Percentiles rank a stretch among this genome's conserved stretches.
Evolutionary conservation across 768 basidiomycete genomes (phyloP).

Genomic region (Xerocomellus amylosporus): DNA sequence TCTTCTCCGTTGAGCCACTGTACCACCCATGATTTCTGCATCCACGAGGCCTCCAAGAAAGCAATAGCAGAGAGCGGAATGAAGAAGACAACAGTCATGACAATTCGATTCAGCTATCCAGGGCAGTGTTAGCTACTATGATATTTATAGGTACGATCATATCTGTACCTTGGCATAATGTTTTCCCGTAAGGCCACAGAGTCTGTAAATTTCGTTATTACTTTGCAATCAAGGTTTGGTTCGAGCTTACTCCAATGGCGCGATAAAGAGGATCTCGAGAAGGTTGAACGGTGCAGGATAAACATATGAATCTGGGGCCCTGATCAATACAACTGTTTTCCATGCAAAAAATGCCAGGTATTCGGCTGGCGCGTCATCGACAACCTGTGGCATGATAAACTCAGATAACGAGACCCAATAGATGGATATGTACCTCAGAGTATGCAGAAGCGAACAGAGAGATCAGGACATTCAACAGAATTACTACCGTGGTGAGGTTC

Average conservation of each 20-base stretch:
- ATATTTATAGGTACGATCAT: not conserved
- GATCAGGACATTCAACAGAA: conserved; percentile 90
- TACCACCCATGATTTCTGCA: conserved; percentile 61
- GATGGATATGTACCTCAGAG: conserved; percentile 59
- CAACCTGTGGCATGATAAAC: conserved; percentile 46
- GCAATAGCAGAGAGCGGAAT: conserved; percentile 74
- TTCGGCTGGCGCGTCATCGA: conserved; percentile 84
- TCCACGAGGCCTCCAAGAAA: conserved; percentile 61
- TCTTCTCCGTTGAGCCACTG: conserved; percentile 63
- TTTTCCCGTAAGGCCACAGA: conserved; percentile 44
- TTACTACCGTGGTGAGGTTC: conserved; percentile 79
- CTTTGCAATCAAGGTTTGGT: not conserved
- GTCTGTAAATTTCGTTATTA: conserved; percentile 30
- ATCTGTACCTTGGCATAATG: conserved; percentile 56
- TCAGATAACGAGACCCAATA: not conserved
- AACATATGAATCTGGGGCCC: conserved; percentile 76
- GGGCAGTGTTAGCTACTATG: conserved; percentile 6
- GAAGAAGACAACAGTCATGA: conserved; percentile 83
- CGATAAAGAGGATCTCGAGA: conserved; percentile 74
- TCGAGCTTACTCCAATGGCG: conserved; percentile 76
- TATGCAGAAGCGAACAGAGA: conserved; percentile 95
- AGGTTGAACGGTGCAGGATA: conserved; percentile 95
- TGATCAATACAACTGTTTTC: conserved; percentile 82
- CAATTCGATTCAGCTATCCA: conserved; percentile 63
- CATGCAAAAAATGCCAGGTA: conserved; percentile 88